Percentiles rank a stretch among this genome's conserved stretches.
Conservation (phyloP, 306 rosid species). For the Castanea crenata region DNA sequence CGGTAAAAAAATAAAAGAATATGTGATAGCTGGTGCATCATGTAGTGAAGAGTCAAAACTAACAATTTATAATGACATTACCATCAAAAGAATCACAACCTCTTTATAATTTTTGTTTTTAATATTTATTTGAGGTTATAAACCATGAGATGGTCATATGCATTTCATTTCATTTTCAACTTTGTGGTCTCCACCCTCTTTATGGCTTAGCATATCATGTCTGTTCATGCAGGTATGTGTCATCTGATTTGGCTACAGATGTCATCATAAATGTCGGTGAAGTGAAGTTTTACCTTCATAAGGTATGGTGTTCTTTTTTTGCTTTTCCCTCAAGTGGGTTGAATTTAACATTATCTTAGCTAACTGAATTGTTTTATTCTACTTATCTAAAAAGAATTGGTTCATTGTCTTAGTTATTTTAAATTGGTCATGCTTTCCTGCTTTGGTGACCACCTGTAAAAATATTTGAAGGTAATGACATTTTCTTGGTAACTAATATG, state of each 20-base stretch:
- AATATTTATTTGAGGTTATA: too few relatives aligned
- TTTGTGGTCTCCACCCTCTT: not conserved
- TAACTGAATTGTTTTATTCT: not conserved
- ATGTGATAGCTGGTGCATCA: not conserved
- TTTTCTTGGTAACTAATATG: not conserved
- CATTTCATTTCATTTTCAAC: not conserved
- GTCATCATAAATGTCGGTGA: conserved; percentile 66
- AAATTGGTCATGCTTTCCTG: not conserved
- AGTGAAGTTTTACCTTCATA: conserved; percentile 86
- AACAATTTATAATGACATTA: too few relatives aligned
- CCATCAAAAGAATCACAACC: not conserved
- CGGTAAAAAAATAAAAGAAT: not conserved
- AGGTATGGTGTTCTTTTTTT: conserved; percentile 45
- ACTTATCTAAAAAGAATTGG: not conserved
- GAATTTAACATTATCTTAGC: not conserved
- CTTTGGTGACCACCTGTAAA: not conserved
- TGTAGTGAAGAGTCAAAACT: not conserved
- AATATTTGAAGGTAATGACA: not conserved
- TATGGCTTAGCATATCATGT: not conserved
- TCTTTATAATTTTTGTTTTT: not conserved
- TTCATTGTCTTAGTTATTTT: not conserved
- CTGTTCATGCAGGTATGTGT: conserved; percentile 59
- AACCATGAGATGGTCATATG: not conserved
- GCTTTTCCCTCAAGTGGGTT: conserved; percentile 1
- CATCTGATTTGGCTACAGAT: conserved; percentile 87